Evolutionary conservation across 176 grass and related monocot species (phyloP).

Genomic region (Bolboschoenus planiculmis): DNA sequence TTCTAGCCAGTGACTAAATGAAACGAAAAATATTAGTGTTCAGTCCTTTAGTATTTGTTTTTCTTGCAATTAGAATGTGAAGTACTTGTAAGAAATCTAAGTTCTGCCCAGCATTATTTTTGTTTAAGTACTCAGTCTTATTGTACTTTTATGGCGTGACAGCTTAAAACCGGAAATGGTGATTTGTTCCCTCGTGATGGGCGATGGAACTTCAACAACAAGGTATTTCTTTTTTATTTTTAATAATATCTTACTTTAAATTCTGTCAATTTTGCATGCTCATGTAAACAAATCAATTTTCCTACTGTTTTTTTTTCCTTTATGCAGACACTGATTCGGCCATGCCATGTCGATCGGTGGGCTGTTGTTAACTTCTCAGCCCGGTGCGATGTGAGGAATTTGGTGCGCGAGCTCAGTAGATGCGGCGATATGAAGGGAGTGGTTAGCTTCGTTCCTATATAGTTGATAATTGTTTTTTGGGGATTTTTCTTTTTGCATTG

Average conservation of each 20-base stretch:
- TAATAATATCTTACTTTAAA: background rate
- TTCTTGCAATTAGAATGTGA: background rate
- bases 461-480: background rate
- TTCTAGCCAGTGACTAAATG: background rate
- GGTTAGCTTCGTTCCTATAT: conserved; percentile 28
- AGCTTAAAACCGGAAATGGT: conserved; percentile 77
- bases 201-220: conserved; percentile 92
- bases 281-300: background rate
- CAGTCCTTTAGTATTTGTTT: background rate
- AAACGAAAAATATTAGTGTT: background rate
- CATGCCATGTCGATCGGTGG: conserved; percentile 39
- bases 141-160: background rate
- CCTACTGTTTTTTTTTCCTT: background rate
- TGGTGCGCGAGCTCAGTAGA: conserved; percentile 59
- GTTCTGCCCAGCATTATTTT: background rate
- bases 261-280: background rate
- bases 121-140: background rate
- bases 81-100: background rate
- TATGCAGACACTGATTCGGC: conserved; percentile 53
- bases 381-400: conserved; percentile 42
- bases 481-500: background rate
- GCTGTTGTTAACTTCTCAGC: conserved; percentile 91
- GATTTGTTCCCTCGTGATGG: conserved; percentile 65
- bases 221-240: conserved; percentile 29
- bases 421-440: conserved; percentile 75